These are phyloP conservation scores for Yamadazyma taylorii DNA, from an alignment of 1,139 yeast genomes.

Conservation along the genomic window DNA sequence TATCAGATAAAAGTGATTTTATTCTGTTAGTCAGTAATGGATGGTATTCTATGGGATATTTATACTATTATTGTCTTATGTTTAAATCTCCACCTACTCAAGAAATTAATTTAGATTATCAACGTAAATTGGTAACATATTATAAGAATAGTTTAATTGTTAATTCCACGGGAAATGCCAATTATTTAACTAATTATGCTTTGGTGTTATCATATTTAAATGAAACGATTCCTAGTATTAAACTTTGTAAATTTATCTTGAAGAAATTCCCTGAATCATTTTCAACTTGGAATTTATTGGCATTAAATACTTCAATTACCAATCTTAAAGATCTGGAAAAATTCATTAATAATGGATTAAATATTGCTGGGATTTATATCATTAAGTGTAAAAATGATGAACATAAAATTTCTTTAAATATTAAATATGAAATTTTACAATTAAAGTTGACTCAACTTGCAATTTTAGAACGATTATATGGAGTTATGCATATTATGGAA, in stretches of 20 bases:
- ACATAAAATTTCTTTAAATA: conserved; percentile 29
- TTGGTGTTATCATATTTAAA: conserved; percentile 33
- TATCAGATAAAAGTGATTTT: conserved; percentile 31
- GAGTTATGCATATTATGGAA: conserved; percentile 62
- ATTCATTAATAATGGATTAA: conserved; percentile 43
- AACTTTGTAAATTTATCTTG: conserved; percentile 43
- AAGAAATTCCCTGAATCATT: conserved; percentile 46
- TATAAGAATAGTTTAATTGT: conserved; percentile 41
- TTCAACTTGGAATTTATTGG: conserved; percentile 47
- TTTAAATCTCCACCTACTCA: conserved; percentile 26
- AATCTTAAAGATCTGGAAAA: conserved; percentile 36
- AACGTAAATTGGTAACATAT: conserved; percentile 20
- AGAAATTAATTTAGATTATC: conserved; percentile 19
- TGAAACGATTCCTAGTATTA: conserved; percentile 29
- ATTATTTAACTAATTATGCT: conserved; percentile 38
- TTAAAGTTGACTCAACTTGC: conserved; percentile 77
- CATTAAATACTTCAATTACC: conserved; percentile 19
- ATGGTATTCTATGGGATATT: conserved; percentile 42
- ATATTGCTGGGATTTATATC: conserved; percentile 42
- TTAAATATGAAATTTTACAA: conserved; percentile 62
- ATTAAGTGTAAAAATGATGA: conserved; percentile 31
- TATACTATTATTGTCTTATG: conserved; percentile 30
- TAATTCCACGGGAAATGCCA: conserved; percentile 38
- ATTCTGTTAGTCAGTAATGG: conserved; percentile 35
- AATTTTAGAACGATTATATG: conserved; percentile 63